phyloP scores from a whole-genome alignment of 805 yeast species.

The Wickerhamiella galacta region DNA sequence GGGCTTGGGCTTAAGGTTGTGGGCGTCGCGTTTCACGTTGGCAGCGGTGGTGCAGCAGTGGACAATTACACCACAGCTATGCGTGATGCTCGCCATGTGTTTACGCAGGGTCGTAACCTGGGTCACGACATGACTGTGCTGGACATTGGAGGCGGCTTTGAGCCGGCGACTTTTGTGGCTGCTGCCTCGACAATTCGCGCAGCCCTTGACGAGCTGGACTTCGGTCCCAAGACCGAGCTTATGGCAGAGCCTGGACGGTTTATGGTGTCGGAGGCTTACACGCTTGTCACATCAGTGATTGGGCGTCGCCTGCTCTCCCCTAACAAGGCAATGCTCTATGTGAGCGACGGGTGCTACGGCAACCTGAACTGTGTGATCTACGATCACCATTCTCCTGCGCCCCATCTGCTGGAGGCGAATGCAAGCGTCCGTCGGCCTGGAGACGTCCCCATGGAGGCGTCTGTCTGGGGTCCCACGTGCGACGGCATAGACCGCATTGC shows the following conservation, averaged over 20 bases:
- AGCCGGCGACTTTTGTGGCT: slow-evolving; percentile 37
- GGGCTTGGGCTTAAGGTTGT: slow-evolving; percentile 44
- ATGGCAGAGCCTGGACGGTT: slow-evolving; percentile 94
- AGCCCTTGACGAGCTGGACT: slow-evolving; percentile 33
- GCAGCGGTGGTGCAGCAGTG: slow-evolving; percentile 61
- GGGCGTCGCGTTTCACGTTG: slow-evolving; percentile 93
- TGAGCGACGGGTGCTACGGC: slow-evolving; percentile 92
- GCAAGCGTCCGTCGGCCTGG: slow-evolving; percentile 27
- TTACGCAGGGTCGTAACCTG: slow-evolving; percentile 35
- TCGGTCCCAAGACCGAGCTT: slow-evolving; percentile 38
- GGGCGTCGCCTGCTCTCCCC: slow-evolving; percentile 47
- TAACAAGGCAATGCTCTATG: slow-evolving; percentile 44
- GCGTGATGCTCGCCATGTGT: slow-evolving; percentile 46
- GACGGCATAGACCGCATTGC: slow-evolving; percentile 85
- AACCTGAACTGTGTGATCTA: slow-evolving; percentile 85
- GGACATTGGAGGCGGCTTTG: slow-evolving; percentile 93
- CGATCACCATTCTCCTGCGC: slow-evolving; percentile 73
- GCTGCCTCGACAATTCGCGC: slow-evolving; percentile 40
- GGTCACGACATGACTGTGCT: slow-evolving; percentile 38
- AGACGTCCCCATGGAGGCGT: slow-evolving; percentile 19
- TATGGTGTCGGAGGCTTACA: slow-evolving; percentile 70
- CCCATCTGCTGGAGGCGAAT: slow-evolving; percentile 37
- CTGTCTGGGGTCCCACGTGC: slow-evolving; percentile 98
- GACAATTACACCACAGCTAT: slow-evolving; percentile 37
- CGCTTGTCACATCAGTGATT: slow-evolving; percentile 67